Percentiles rank a stretch among this genome's conserved stretches.
phyloP scores from a whole-genome alignment of 2,329 filamentous ascomycete species.

The Fusarium lyarnte region DNA sequence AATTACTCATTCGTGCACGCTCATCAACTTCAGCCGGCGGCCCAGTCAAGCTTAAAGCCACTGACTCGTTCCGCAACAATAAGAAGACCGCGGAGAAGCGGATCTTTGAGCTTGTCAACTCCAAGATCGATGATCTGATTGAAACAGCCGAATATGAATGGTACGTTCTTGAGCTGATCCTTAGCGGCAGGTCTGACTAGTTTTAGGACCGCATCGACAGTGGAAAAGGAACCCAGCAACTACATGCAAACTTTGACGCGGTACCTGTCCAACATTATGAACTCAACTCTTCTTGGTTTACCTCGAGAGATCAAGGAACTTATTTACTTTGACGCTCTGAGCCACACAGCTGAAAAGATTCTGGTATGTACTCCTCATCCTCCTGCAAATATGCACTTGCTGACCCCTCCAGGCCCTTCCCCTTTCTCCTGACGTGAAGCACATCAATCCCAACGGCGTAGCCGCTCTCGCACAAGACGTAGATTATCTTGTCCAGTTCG shows the following conservation, averaged over 20 bases:
- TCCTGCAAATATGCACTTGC: neutral
- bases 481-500: slow-evolving; percentile 84
- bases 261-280: slow-evolving; percentile 97
- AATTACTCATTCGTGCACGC: slow-evolving; percentile 83
- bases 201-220: slow-evolving; percentile 61
- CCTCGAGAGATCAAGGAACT: slow-evolving; percentile 96
- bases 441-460: slow-evolving; percentile 89
- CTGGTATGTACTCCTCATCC: slow-evolving; percentile 61
- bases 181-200: slow-evolving; percentile 23
- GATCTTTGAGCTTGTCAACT: slow-evolving; percentile 98
- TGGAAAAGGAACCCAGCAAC: slow-evolving; percentile 79
- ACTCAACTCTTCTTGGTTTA: slow-evolving; percentile 89
- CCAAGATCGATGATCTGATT: slow-evolving; percentile 96
- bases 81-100: slow-evolving; percentile 97
- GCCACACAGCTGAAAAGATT: slow-evolving; percentile 88
- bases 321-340: slow-evolving; percentile 96
- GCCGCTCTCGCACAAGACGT: slow-evolving; percentile 84
- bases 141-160: slow-evolving; percentile 98
- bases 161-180: slow-evolving; percentile 51
- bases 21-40: slow-evolving; percentile 84
- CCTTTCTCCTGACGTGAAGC: slow-evolving; percentile 79
- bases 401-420: slow-evolving; percentile 70
- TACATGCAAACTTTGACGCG: slow-evolving; percentile 96
- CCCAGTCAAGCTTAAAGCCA: slow-evolving; percentile 81
- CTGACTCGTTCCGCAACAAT: slow-evolving; percentile 84